phyloP scores from a whole-genome alignment of 2,329 filamentous ascomycete genomes.

The Colletotrichum sp. region DNA sequence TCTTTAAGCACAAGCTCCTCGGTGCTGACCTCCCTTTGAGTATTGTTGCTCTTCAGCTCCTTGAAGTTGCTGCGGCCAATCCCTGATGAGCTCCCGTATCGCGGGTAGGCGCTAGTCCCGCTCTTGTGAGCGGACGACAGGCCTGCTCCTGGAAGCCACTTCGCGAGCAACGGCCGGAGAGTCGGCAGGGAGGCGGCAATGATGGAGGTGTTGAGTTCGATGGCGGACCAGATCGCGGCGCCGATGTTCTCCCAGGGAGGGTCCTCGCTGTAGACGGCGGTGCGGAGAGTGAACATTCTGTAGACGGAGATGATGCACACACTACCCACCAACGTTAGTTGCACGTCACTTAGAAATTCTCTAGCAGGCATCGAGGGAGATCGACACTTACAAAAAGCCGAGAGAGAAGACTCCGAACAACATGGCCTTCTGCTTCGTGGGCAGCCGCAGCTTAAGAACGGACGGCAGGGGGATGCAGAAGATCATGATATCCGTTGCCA shows the following conservation, averaged over 20 bases:
- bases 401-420: conserved; percentile 33
- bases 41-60: conserved; percentile 5
- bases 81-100: conserved; percentile 21
- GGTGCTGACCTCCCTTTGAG: conserved; percentile 24
- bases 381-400: conserved; percentile 34
- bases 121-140: conserved; percentile 22
- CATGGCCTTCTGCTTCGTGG: conserved; percentile 29
- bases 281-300: conserved; percentile 34
- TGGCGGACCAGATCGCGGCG: conserved; percentile 34
- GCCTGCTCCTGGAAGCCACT: conserved; percentile 24
- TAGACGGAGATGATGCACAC: conserved; percentile 36
- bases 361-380: neutral
- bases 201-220: conserved; percentile 35
- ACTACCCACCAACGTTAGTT: conserved; percentile 18
- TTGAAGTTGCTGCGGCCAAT: conserved; percentile 6
- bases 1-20: conserved; percentile 29
- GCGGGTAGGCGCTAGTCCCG: conserved; percentile 19
- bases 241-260: conserved; percentile 35
- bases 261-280: conserved; percentile 30
- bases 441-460: conserved; percentile 29
- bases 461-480: conserved; percentile 31
- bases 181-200: conserved; percentile 33
- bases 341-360: neutral
- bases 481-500: conserved; percentile 31
- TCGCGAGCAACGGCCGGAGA: conserved; percentile 31